Percentiles rank a stretch among this genome's conserved stretches.
Conservation (phyloP, 2,329 filamentous ascomycete genomes). For the Ophiostoma populinum region DNA sequence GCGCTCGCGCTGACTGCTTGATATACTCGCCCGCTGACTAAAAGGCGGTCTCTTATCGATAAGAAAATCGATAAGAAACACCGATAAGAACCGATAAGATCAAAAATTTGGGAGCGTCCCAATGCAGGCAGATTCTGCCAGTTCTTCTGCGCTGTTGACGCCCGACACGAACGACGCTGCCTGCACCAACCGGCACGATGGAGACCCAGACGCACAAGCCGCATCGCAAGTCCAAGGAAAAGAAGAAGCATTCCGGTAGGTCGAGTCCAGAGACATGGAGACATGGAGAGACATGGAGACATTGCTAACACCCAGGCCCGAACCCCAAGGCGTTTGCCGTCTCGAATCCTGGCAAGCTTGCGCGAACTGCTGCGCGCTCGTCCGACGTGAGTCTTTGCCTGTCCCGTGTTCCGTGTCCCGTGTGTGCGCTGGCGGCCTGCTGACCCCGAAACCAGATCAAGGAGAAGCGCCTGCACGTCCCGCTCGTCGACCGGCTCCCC, state of each 20-base stretch:
- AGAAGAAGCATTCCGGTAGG: slow-evolving; percentile 53
- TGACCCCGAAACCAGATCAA: slow-evolving; percentile 42
- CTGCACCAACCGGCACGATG: slow-evolving; percentile 31
- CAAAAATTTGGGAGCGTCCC: slow-evolving; percentile 6
- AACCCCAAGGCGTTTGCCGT: slow-evolving; percentile 89
- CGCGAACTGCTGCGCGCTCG: slow-evolving; percentile 55
- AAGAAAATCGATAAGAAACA: too few species aligned
- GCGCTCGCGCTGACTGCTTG: too few species aligned
- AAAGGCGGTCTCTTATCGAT: too few species aligned
- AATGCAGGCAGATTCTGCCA: too few species aligned
- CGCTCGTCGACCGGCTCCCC: slow-evolving; percentile 84
- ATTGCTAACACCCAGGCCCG: slow-evolving; percentile 34
- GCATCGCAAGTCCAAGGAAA: slow-evolving; percentile 77
- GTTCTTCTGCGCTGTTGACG: not conserved
- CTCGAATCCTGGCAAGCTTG: slow-evolving; percentile 62
- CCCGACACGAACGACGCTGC: slow-evolving; percentile 3
- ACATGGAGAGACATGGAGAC: too few species aligned
- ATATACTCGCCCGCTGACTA: too few species aligned
- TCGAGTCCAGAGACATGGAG: too few species aligned
- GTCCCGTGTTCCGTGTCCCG: not conserved
- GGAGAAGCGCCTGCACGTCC: slow-evolving; percentile 92
- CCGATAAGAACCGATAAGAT: too few species aligned
- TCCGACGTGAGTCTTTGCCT: slow-evolving; percentile 38
- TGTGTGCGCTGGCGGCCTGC: not conserved
- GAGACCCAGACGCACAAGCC: slow-evolving; percentile 73